A percentile compares a stretch with the other conserved stretches of the same genome.
These are phyloP conservation scores for Penicillium parvum DNA, from an alignment of 495 filamentous ascomycete species.

Conservation along the genomic window DNA sequence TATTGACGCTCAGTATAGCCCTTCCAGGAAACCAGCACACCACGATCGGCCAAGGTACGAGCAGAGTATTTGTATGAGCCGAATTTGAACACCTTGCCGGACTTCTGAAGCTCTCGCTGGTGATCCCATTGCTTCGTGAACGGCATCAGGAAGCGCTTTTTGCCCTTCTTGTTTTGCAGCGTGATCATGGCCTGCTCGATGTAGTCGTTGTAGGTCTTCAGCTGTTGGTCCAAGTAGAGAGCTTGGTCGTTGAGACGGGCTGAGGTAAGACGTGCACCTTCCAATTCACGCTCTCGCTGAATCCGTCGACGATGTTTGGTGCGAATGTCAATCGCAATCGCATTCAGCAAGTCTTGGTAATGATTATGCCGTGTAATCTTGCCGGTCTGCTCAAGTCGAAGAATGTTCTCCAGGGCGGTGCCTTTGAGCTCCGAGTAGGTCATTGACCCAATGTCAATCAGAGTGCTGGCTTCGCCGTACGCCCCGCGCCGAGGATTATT, in stretches of 20 bases:
- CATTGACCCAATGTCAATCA: slow-evolving; percentile 86
- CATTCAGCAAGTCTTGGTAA: slow-evolving; percentile 96
- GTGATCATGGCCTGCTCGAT: slow-evolving; percentile 99
- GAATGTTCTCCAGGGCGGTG: slow-evolving; percentile 88
- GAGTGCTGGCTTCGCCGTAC: slow-evolving; percentile 81
- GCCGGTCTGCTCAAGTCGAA: slow-evolving; percentile 76
- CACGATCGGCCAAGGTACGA: slow-evolving; percentile 82
- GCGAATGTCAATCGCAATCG: slow-evolving; percentile 93
- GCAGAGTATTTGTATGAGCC: slow-evolving; percentile 96
- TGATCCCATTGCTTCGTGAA: slow-evolving; percentile 99
- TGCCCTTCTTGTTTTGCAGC: slow-evolving; percentile 96
- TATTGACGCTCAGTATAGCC: slow-evolving; percentile 83
- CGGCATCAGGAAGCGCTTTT: slow-evolving; percentile 89
- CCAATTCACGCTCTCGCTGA: slow-evolving; percentile 84
- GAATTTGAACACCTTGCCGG: slow-evolving; percentile 91
- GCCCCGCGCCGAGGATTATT: slow-evolving; percentile 69
- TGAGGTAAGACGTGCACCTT: slow-evolving; percentile 81
- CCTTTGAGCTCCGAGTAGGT: slow-evolving; percentile 89
- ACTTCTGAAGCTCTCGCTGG: slow-evolving; percentile 86
- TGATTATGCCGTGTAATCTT: slow-evolving; percentile 86
- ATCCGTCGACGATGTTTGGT: slow-evolving; percentile 91
- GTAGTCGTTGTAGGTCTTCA: slow-evolving; percentile 97
- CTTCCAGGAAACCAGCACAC: slow-evolving; percentile 83
- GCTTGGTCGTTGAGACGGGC: slow-evolving; percentile 86
- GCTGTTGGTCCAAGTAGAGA: slow-evolving; percentile 83